Conservation (phyloP, 2,329 filamentous ascomycete genomes). For the Blastomyces gilchristii region DNA sequence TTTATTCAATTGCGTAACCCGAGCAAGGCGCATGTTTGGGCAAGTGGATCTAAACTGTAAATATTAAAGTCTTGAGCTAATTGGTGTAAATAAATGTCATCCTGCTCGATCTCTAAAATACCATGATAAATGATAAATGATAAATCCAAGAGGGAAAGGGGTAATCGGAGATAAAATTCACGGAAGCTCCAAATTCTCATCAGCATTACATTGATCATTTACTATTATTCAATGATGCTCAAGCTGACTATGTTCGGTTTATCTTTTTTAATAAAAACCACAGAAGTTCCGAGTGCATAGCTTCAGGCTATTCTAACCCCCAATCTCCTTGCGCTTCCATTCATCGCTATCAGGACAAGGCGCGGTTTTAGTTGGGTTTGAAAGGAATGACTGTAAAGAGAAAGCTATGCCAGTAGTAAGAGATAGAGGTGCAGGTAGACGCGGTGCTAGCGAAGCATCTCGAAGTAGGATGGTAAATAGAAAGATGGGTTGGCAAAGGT, state of each 20-base stretch:
- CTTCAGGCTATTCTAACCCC: neutral
- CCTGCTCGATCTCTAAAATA: neutral
- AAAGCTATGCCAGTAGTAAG: neutral
- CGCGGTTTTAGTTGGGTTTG: neutral
- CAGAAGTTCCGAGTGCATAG: neutral
- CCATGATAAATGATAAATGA: neutral
- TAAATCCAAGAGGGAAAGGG: neutral
- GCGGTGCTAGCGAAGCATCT: neutral
- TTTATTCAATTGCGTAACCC: too few relatives aligned
- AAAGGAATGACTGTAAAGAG: neutral
- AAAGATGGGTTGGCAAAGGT: neutral
- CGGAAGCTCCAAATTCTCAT: constrained; percentile 2
- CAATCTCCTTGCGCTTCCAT: neutral
- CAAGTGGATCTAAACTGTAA: neutral
- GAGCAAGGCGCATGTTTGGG: neutral
- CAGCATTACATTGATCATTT: neutral
- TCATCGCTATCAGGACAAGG: neutral
- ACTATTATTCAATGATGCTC: constrained; percentile 3
- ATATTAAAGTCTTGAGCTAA: neutral
- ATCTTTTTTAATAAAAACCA: neutral
- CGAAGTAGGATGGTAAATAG: neutral
- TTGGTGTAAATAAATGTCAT: neutral
- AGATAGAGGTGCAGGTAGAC: neutral
- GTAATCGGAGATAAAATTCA: constrained; percentile 1
- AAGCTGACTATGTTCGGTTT: neutral